Percentiles rank a stretch among this genome's conserved stretches.
Evolutionary conservation across 2,329 filamentous ascomycete species (phyloP).

Genomic region (Hyphodiscus sp.): DNA sequence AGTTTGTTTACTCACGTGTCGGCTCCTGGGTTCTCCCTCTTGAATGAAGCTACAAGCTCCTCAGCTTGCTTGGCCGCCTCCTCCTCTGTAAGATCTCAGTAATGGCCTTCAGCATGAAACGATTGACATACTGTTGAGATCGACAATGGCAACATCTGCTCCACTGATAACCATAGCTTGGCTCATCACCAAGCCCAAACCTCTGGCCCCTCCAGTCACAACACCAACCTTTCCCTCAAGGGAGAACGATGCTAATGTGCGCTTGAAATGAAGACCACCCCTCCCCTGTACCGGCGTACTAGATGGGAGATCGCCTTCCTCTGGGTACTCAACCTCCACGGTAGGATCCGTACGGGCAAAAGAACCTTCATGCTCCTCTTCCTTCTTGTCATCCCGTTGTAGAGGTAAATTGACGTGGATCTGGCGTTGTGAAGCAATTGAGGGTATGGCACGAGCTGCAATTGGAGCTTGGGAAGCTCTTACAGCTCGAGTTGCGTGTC

Average conservation of each 20-base stretch:
- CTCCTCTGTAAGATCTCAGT: constrained; percentile 51
- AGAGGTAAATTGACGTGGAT: constrained; percentile 19
- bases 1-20: constrained; percentile 46
- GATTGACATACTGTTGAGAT: constrained; percentile 71
- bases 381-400: constrained; percentile 20
- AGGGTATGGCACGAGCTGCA: constrained; percentile 12
- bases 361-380: constrained; percentile 22
- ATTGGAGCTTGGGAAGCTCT: constrained; percentile 14
- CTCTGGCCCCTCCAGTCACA: constrained; percentile 85
- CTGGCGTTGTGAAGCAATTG: constrained; percentile 9
- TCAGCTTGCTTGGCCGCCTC: constrained; percentile 74
- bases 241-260: constrained; percentile 79
- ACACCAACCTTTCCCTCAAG: constrained; percentile 77
- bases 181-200: constrained; percentile 85
- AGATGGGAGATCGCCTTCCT: constrained; percentile 64
- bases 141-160: constrained; percentile 83
- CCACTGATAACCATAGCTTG: constrained; percentile 86
- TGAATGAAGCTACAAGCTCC: constrained; percentile 48
- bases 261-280: constrained; percentile 75
- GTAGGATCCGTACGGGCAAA: constrained; percentile 75
- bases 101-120: not conserved
- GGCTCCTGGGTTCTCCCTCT: constrained; percentile 64
- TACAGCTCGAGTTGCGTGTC: constrained; percentile 21
- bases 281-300: constrained; percentile 66
- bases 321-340: constrained; percentile 73